A percentile compares a stretch with the other conserved stretches of the same genome.
Evolutionary conservation across 2,329 filamentous ascomycete species (phyloP).

Genomic region (Monilinia fructicola): DNA sequence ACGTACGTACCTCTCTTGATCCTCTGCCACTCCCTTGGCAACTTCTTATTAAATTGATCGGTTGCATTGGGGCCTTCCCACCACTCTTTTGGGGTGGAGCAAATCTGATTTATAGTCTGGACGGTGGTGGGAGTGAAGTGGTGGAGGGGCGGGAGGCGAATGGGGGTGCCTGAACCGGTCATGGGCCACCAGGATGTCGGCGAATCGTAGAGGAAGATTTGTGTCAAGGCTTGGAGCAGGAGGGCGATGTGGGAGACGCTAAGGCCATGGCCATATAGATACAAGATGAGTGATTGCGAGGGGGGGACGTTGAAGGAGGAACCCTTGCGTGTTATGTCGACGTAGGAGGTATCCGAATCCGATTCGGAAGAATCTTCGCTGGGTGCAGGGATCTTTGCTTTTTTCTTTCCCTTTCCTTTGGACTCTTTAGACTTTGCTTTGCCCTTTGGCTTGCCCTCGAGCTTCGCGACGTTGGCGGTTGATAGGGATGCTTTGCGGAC

Average conservation of each 20-base stretch:
- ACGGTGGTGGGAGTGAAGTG: slow-evolving; percentile 71
- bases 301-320: not conserved
- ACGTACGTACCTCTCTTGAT: not conserved
- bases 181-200: slow-evolving; percentile 10
- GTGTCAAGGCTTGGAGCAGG: not conserved
- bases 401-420: not conserved
- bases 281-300: not conserved
- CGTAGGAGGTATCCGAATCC: slow-evolving; percentile 9
- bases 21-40: not conserved
- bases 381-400: not conserved
- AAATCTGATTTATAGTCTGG: slow-evolving; percentile 70
- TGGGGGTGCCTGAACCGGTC: slow-evolving; percentile 30
- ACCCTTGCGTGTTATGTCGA: not conserved
- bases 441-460: not conserved
- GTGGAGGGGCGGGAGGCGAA: slow-evolving; percentile 54
- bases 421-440: not conserved
- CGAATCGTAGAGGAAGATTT: slow-evolving; percentile 13
- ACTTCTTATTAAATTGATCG: not conserved
- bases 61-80: not conserved
- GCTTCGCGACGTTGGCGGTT: not conserved
- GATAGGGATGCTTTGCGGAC: slow-evolving; percentile 3
- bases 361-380: not conserved
- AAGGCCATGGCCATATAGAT: not conserved
- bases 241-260: not conserved
- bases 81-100: not conserved